These are phyloP conservation scores for Drechslera avenae DNA, from an alignment of 2,329 filamentous ascomycete species.

Conservation along the genomic window DNA sequence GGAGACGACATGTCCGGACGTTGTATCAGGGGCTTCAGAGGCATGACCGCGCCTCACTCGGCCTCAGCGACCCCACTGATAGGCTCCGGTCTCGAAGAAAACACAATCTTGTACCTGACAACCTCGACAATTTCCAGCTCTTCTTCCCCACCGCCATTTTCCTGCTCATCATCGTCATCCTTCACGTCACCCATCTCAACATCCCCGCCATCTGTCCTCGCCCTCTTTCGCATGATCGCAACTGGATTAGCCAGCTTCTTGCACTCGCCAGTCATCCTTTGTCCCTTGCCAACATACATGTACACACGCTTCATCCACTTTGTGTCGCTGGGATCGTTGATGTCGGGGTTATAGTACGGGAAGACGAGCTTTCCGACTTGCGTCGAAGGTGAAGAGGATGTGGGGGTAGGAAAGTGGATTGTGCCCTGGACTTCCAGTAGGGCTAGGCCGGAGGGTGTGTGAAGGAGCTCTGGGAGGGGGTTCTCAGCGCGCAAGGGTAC, in stretches of 20 bases:
- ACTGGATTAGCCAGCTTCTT: conserved; percentile 82
- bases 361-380: conserved; percentile 77
- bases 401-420: conserved; percentile 75
- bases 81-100: conserved; percentile 83
- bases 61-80: conserved; percentile 53
- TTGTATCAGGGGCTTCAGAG: background rate
- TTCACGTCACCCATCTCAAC: conserved; percentile 30
- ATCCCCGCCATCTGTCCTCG: conserved; percentile 38
- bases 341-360: conserved; percentile 67
- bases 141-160: conserved; percentile 32
- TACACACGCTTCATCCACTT: conserved; percentile 91
- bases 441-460: conserved; percentile 87
- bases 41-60: conserved; percentile 2
- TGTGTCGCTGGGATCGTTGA: conserved; percentile 58
- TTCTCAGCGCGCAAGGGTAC: conserved; percentile 41
- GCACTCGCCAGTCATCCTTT: conserved; percentile 86
- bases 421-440: conserved; percentile 91
- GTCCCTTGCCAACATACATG: conserved; percentile 85
- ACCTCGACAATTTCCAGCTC: conserved; percentile 86
- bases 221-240: conserved; percentile 69
- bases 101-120: conserved; percentile 84
- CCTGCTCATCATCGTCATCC: conserved; percentile 11
- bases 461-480: conserved; percentile 79
- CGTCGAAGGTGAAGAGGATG: conserved; percentile 46
- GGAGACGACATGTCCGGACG: background rate